Conservation (phyloP, 2,329 filamentous ascomycete genomes). For the Botrytis byssoidea region DNA sequence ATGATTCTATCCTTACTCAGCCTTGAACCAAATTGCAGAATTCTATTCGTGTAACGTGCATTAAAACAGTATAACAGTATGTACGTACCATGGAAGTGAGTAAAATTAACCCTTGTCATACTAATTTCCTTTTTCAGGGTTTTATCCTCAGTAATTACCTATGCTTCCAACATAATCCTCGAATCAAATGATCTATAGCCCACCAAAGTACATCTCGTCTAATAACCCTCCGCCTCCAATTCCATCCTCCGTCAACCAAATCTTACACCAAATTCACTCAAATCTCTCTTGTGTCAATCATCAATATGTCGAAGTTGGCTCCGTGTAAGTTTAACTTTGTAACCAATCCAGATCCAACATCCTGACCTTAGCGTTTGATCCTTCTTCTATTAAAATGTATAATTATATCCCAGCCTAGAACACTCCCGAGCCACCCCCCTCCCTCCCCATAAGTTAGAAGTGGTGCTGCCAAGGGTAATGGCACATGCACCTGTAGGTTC, state of each 20-base stretch:
- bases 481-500: not conserved
- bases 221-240: not conserved
- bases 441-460: conserved; percentile 5
- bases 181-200: not conserved
- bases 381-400: not conserved
- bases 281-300: conserved; percentile 2
- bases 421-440: not conserved
- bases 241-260: conserved; percentile 1
- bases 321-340: not conserved
- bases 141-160: not conserved
- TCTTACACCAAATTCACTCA: conserved; percentile 1
- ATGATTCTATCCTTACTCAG: not conserved
- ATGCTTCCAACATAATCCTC: not conserved
- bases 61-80: not conserved
- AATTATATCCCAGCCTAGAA: conserved; percentile 6
- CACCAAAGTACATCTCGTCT: not conserved
- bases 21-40: not conserved
- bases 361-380: not conserved
- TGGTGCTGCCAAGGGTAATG: conserved; percentile 12
- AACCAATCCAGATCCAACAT: not conserved
- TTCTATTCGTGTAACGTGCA: not conserved
- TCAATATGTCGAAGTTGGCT: not conserved
- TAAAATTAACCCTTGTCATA: not conserved
- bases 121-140: conserved; percentile 14
- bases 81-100: not conserved